Conservation (phyloP, 2,329 filamentous ascomycete species). For the Karstenula rhodostoma region DNA sequence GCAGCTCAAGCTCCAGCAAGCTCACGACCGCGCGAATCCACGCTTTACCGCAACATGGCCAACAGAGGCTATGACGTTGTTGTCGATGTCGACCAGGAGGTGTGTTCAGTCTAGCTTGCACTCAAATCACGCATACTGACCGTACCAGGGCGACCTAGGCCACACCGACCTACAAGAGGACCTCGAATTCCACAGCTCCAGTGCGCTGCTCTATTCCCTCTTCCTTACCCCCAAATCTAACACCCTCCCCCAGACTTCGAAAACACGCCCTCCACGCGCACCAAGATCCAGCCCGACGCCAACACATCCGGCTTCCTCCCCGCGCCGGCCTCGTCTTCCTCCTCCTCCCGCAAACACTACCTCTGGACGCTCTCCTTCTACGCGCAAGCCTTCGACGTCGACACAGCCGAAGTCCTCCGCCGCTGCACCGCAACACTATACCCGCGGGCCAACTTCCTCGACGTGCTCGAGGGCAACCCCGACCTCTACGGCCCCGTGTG, state of each 20-base stretch:
- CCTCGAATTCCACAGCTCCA: conserved; percentile 97
- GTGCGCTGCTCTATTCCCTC: conserved; percentile 51
- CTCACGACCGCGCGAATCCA: conserved; percentile 24
- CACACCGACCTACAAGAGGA: conserved; percentile 98
- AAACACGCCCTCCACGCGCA: conserved; percentile 60
- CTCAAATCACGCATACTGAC: conserved; percentile 24
- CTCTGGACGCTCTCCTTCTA: conserved; percentile 96
- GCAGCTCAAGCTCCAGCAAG: conserved; percentile 37
- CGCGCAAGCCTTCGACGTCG: conserved; percentile 97
- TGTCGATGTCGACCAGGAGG: conserved; percentile 96
- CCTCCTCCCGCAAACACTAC: conserved; percentile 71
- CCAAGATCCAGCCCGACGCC: conserved; percentile 57
- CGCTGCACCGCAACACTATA: conserved; percentile 90
- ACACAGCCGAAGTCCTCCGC: conserved; percentile 86
- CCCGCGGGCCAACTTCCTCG: conserved; percentile 92
- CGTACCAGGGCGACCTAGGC: conserved; percentile 84
- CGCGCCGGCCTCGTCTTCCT: conserved; percentile 32
- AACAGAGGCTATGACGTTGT: conserved; percentile 96
- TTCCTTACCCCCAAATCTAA: conserved; percentile 9
- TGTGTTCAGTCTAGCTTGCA: conserved; percentile 52
- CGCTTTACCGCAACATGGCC: conserved; percentile 63
- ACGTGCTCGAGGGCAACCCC: conserved; percentile 95
- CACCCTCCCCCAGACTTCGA: conserved; percentile 68
- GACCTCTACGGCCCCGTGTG: conserved; percentile 97
- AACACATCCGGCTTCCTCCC: conserved; percentile 51